These are phyloP conservation scores for Encephalitozoon cuniculi DNA, from an alignment of 371 early-diverging fungal species.

Conservation along the genomic window DNA sequence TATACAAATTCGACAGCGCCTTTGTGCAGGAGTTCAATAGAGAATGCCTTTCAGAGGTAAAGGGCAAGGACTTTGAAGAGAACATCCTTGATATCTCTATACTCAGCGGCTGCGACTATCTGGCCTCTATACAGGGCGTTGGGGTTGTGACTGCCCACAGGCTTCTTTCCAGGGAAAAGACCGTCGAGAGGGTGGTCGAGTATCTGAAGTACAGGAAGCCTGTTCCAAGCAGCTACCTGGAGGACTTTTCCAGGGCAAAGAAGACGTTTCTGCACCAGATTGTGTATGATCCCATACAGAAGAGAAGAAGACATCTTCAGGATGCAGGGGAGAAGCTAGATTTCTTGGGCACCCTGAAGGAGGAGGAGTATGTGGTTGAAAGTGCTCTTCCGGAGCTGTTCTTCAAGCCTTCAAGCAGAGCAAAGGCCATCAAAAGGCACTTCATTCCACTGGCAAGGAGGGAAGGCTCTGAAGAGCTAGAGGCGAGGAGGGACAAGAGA, in stretches of 20 bases:
- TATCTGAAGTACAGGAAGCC: slow-evolving; percentile 23
- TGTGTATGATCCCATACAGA: slow-evolving; percentile 54
- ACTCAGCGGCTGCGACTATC: slow-evolving; percentile 87
- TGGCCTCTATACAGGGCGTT: slow-evolving; percentile 71
- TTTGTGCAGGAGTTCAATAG: slow-evolving; percentile 46
- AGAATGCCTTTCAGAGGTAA: slow-evolving; percentile 35
- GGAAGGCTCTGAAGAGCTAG: background rate
- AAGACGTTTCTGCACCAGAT: slow-evolving; percentile 58
- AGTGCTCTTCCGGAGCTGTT: background rate
- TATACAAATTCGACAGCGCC: slow-evolving; percentile 55
- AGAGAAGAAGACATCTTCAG: slow-evolving; percentile 38
- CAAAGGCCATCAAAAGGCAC: background rate
- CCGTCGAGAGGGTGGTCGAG: slow-evolving; percentile 37
- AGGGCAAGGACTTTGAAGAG: slow-evolving; percentile 32
- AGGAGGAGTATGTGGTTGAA: slow-evolving; percentile 21
- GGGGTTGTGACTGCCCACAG: slow-evolving; percentile 74
- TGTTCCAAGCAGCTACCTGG: slow-evolving; percentile 43
- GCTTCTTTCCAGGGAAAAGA: slow-evolving; percentile 61
- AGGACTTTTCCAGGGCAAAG: slow-evolving; percentile 47
- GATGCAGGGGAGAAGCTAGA: background rate
- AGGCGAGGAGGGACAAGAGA: background rate
- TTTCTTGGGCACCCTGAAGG: slow-evolving; percentile 43
- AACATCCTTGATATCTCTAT: slow-evolving; percentile 79
- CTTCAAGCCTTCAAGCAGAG: background rate
- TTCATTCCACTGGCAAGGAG: background rate